A percentile compares a stretch with the other conserved stretches of the same genome.
Conservation (phyloP, 2,329 filamentous ascomycete genomes). For the Ascocoryne sarcoides region DNA sequence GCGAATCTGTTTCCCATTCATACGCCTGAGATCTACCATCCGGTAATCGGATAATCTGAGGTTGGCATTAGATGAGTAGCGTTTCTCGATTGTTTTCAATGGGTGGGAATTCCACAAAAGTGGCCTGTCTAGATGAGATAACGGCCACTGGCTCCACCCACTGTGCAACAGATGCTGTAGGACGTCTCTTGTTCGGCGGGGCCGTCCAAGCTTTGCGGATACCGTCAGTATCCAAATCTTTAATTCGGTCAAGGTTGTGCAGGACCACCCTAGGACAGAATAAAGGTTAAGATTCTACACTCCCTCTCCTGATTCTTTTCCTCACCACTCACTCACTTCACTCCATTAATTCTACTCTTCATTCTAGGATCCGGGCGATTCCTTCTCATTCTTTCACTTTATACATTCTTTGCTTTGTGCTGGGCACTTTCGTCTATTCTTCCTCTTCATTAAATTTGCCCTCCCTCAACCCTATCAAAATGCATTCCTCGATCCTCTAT, state of each 20-base stretch:
- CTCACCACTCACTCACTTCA: constrained; percentile 12
- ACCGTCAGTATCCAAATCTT: background rate
- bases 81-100: constrained; percentile 13
- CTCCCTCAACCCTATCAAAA: constrained; percentile 22
- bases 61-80: constrained; percentile 1
- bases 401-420: constrained; percentile 27
- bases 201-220: background rate
- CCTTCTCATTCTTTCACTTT: constrained; percentile 19
- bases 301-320: constrained; percentile 12
- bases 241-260: constrained; percentile 1
- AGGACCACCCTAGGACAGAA: background rate
- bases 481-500: constrained; percentile 29
- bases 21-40: constrained; percentile 19
- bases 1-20: background rate
- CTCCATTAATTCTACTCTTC: constrained; percentile 16
- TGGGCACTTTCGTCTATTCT: constrained; percentile 18
- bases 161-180: constrained; percentile 13
- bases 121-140: constrained; percentile 5
- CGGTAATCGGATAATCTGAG: constrained; percentile 3
- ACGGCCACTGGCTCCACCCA: constrained; percentile 5
- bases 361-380: constrained; percentile 18
- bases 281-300: background rate
- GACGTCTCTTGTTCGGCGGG: constrained; percentile 10
- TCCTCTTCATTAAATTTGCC: background rate
- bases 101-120: constrained; percentile 1